Base-by-base conservation (phyloP, 169 alveolate genomes). In the Plasmodium knowlesi region DNA sequence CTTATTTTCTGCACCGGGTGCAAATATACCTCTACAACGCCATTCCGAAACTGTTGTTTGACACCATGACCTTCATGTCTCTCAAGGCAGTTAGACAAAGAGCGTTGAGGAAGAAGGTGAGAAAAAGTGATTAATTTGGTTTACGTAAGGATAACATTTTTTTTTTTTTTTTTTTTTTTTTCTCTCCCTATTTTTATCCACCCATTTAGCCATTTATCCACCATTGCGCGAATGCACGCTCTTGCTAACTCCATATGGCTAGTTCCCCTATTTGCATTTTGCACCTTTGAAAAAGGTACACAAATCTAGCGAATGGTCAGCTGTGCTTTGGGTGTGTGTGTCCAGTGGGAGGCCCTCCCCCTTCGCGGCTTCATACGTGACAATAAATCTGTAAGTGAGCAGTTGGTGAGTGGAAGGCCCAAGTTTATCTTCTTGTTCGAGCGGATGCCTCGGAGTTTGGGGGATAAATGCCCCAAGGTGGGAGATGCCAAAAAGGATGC, bases 1-100 rank as follows among this genome's bases (percentile, higher is more conserved):
- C 97, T 4, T 92, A 95, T 80, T 81, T 79, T 16, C 83, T 92
- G 30, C 97, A 95, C 32, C 70, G 78, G 83, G 12, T 95, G 32
- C 96, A 95, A 83, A 83, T 92, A 28, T 72, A 9, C 71, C 1
- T 88, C n/a, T 88, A 88, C 34, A 88, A 88, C 22, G 71, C 83
- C 12, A 1, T 88, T 19, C 94, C 94, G 19, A 88, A 79, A 79
- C 50, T 34, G 9, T 37, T 78, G 14, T 88, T 79, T 61, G 82
- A 57, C 82, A 37, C 19, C 32, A 19, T 79, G 71, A 39, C 94
- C 19, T 32, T 88, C 25, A 57, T 19, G 50, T 10, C 81, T 37
- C 94, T 79, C 53, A 88, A 88, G 50, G 8, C 54, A 22, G 72
- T 88, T 19, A 88, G 94, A 50, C 88, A 78, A 67, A 41, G 53